Evolutionary conservation across 2,329 filamentous ascomycete genomes (phyloP).

Genomic region (Fusarium sp.): DNA sequence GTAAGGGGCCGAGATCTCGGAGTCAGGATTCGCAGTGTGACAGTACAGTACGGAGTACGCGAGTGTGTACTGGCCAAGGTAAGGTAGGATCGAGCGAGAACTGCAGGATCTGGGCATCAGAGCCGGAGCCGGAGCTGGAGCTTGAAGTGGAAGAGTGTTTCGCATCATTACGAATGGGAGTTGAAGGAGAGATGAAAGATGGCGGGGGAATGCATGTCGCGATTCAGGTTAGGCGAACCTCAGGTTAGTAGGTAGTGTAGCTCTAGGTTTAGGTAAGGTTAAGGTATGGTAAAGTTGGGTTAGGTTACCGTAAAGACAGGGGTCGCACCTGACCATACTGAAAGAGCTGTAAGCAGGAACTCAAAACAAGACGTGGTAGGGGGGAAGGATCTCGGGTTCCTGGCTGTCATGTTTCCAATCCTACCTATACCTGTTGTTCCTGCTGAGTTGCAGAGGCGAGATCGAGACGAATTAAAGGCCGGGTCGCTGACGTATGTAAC

Average conservation of each 20-base stretch:
- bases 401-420: not conserved
- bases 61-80: not conserved
- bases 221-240: constrained; percentile 38
- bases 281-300: constrained; percentile 30
- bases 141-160: constrained; percentile 21
- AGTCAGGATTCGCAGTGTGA: constrained; percentile 15
- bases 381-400: constrained; percentile 2
- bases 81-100: constrained; percentile 5
- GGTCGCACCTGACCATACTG: constrained; percentile 15
- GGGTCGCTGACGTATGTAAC: not conserved
- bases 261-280: constrained; percentile 33
- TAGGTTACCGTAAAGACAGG: constrained; percentile 23
- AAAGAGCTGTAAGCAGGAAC: constrained; percentile 6
- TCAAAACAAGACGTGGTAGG: constrained; percentile 13
- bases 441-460: not conserved
- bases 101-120: constrained; percentile 11
- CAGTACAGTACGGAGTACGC: constrained; percentile 8
- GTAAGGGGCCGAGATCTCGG: constrained; percentile 27
- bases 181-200: constrained; percentile 23
- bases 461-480: not conserved
- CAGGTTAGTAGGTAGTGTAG: constrained; percentile 13
- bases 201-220: constrained; percentile 27
- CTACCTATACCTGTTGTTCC: not conserved
- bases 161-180: constrained; percentile 32
- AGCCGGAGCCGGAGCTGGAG: constrained; percentile 24